Evolutionary conservation across 1,284 basidiomycete species (phyloP).

Genomic region (Stereum hirsutum): DNA sequence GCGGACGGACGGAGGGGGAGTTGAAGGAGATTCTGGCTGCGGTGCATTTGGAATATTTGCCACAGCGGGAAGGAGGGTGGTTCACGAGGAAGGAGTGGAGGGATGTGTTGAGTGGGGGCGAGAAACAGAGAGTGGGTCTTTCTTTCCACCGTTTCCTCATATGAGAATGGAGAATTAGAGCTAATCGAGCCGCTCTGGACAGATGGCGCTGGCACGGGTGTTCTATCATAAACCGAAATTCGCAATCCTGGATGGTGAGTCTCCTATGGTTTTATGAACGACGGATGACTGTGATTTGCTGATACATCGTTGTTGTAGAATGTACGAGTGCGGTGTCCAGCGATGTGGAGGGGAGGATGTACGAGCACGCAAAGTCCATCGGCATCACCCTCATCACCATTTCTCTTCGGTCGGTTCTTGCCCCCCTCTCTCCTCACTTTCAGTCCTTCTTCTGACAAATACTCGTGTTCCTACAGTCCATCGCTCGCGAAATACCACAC

Average conservation of each 20-base stretch:
- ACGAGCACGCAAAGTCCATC: constrained; percentile 86
- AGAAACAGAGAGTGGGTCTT: constrained; percentile 77
- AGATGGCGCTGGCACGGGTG: constrained; percentile 82
- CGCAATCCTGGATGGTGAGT: constrained; percentile 65
- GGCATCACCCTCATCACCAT: constrained; percentile 94
- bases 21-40: constrained; percentile 68
- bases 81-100: constrained; percentile 92
- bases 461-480: constrained; percentile 35
- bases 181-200: constrained; percentile 3
- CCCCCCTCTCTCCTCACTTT: not conserved
- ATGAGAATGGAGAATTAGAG: not conserved
- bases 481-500: constrained; percentile 81
- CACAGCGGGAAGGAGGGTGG: constrained; percentile 86
- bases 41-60: constrained; percentile 83
- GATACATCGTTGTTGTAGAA: constrained; percentile 36
- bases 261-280: not conserved
- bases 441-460: not conserved
- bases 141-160: not conserved
- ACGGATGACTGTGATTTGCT: not conserved
- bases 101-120: constrained; percentile 89
- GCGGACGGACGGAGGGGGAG: constrained; percentile 58
- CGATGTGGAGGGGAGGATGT: constrained; percentile 95
- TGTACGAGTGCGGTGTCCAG: constrained; percentile 95
- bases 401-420: constrained; percentile 52
- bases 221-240: constrained; percentile 81